Evolutionary conservation across 441 rosid genomes (phyloP), one percentile per base, ranked within the genome.

Genomic region (Populus trichocarpa): DNA sequence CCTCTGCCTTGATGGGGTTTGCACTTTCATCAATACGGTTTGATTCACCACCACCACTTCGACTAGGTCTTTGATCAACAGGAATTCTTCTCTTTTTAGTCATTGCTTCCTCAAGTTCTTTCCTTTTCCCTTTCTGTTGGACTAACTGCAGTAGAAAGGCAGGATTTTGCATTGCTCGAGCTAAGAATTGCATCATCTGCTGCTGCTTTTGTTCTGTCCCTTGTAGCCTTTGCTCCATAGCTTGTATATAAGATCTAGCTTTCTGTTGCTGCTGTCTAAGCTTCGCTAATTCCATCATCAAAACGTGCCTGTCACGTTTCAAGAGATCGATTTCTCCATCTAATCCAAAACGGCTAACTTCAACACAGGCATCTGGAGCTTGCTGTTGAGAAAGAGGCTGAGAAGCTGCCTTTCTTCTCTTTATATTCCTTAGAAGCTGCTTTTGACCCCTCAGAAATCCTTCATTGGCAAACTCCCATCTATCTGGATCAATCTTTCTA

Each of bases 381-480:
- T 83, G 89, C 2, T 81, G 83, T 22, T 82, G 86, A 67, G 81
- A 73, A 38, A 80, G 74, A 77, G 77, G 80, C 75, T 82, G 90
- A 82, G 88, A 30, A 30, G 83, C 73, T 1, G 90, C 46, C 59
- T 81, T 88, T 78, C 93, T 88, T 75, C 98, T 87, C 81, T 69
- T 92, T 50, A 96, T 93, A 79, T 77, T 89, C 87, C 78, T 93
- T 25, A 96, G 82, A 6, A 91, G 90, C 59, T 85, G 91, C 84
- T 84, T 93, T 40, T 90, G 93, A 1, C 94, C 96, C 79, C 86
- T 88, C 10, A 89, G 77, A 83, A 95, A 93, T 20, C 89, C 91
- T 77, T 95, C 98, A 80, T 89, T 92, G 13, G 96, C 90, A 80
- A 93, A 95, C 69, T 91, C 97, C 97, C 98, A 93, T 79, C 84